These are phyloP conservation scores for Amanita subjunquillea DNA, from an alignment of 768 basidiomycete species.

Conservation along the genomic window DNA sequence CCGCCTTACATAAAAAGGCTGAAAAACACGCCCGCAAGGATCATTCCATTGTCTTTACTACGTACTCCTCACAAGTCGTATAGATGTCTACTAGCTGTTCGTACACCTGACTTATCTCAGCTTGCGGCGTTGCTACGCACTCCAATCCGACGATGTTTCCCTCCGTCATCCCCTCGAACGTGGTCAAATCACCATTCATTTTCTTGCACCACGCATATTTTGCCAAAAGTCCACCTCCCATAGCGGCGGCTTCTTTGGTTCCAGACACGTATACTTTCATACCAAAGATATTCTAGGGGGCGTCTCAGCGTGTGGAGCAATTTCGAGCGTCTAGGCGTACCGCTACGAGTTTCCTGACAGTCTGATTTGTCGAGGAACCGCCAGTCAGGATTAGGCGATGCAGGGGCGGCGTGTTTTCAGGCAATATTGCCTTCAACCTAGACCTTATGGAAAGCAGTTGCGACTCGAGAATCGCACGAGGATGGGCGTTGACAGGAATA, in stretches of 20 bases:
- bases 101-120: conserved; percentile 37
- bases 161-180: conserved; percentile 57
- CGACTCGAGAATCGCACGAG: conserved; percentile 74
- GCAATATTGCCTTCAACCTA: conserved; percentile 59
- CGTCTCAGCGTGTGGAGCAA: background rate
- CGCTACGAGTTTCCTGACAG: conserved; percentile 65
- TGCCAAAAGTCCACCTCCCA: conserved; percentile 64
- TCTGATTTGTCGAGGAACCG: conserved; percentile 64
- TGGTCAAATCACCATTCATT: conserved; percentile 28
- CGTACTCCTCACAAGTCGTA: conserved; percentile 43
- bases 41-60: conserved; percentile 17
- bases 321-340: conserved; percentile 14
- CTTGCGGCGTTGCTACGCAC: conserved; percentile 51
- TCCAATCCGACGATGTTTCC: conserved; percentile 41
- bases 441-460: conserved; percentile 77
- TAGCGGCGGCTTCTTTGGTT: conserved; percentile 61
- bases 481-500: conserved; percentile 40
- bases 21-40: too few species aligned
- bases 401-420: conserved; percentile 40
- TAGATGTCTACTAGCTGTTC: conserved; percentile 43
- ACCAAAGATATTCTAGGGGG: conserved; percentile 51
- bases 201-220: conserved; percentile 61
- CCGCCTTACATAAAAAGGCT: background rate
- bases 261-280: conserved; percentile 63
- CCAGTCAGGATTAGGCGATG: conserved; percentile 69